phyloP scores from a whole-genome alignment of 495 filamentous ascomycete species.

The Platismatia glauca region DNA sequence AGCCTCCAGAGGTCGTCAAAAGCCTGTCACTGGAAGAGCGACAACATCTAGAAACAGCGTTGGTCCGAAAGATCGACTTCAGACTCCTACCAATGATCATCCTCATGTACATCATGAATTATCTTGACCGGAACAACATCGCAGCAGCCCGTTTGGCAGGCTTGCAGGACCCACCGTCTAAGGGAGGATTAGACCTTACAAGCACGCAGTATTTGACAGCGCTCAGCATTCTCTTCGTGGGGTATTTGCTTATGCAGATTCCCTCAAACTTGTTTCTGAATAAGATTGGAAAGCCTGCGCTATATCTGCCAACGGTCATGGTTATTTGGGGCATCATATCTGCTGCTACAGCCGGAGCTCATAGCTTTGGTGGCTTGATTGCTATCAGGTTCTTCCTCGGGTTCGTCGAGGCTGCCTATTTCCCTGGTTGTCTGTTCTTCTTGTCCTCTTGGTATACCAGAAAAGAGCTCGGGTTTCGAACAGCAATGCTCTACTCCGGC shows the following conservation, averaged over 20 bases:
- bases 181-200: slow-evolving; percentile 37
- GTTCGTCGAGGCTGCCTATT: slow-evolving; percentile 49
- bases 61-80: slow-evolving; percentile 57
- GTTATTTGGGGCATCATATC: slow-evolving; percentile 67
- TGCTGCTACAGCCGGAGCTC: slow-evolving; percentile 48
- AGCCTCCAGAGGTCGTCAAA: slow-evolving; percentile 45
- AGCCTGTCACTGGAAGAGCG: slow-evolving; percentile 43
- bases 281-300: slow-evolving; percentile 45
- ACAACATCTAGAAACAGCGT: slow-evolving; percentile 35
- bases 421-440: slow-evolving; percentile 42
- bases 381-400: slow-evolving; percentile 64
- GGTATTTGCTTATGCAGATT: slow-evolving; percentile 49
- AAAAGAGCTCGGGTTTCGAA: slow-evolving; percentile 43
- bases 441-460: slow-evolving; percentile 43
- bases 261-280: slow-evolving; percentile 41
- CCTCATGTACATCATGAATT: slow-evolving; percentile 74
- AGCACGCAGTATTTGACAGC: slow-evolving; percentile 49
- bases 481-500: slow-evolving; percentile 40
- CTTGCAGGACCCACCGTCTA: slow-evolving; percentile 29
- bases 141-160: slow-evolving; percentile 46
- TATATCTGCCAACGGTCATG: slow-evolving; percentile 60
- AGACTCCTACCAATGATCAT: slow-evolving; percentile 55
- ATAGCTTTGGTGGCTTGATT: slow-evolving; percentile 52
- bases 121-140: slow-evolving; percentile 62
- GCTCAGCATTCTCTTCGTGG: slow-evolving; percentile 64